These are phyloP conservation scores for Eucalyptus albens DNA, from an alignment of 345 rosid genomes.

Conservation along the genomic window DNA sequence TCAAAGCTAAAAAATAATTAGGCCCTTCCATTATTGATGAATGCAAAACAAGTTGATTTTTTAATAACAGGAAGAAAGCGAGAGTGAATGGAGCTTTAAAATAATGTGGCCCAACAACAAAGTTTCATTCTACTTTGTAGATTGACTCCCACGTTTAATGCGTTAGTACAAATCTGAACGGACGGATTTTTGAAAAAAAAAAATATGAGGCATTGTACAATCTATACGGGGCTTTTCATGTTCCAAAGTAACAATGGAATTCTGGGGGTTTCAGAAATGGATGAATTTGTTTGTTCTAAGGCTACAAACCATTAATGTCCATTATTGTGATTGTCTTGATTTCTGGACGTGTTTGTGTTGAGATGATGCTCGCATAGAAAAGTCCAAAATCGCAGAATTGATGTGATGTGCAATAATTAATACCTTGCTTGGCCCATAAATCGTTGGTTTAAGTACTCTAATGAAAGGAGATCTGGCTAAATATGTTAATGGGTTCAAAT, in stretches of 20 bases:
- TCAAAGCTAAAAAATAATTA: neutral
- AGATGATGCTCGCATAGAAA: neutral
- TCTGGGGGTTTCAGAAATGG: neutral
- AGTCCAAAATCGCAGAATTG: neutral
- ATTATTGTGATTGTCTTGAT: neutral
- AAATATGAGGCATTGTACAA: neutral
- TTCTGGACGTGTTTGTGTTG: neutral
- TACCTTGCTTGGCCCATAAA: accelerated
- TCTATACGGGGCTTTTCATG: neutral
- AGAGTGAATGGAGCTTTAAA: neutral
- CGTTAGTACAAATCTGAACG: neutral
- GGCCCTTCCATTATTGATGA: neutral
- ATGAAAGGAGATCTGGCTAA: accelerated
- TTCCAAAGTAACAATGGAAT: neutral
- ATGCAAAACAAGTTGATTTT: neutral
- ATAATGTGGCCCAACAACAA: neutral
- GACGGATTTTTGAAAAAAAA: no score
- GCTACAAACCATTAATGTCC: neutral
- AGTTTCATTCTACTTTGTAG: neutral
- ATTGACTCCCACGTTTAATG: neutral
- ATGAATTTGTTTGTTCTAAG: neutral
- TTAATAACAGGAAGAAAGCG: neutral
- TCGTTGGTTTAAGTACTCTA: neutral
- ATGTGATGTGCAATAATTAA: accelerated
- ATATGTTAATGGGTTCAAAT: neutral